Conservation (phyloP, 176 grass and related monocot genomes). For the Poa annua region DNA sequence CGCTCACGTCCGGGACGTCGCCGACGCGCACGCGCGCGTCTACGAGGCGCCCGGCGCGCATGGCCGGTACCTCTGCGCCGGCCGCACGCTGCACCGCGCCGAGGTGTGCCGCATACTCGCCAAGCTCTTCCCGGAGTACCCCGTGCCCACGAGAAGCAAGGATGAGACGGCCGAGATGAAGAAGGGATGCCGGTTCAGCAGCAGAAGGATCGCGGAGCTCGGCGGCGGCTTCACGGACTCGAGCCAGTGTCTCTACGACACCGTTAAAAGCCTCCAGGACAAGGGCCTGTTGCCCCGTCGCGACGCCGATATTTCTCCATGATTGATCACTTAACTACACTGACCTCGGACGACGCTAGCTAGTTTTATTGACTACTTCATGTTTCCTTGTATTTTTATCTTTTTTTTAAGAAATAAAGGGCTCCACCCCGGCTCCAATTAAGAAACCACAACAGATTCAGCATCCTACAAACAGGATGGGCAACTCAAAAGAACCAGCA, state of each 20-base stretch:
- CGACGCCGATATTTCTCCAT: not conserved
- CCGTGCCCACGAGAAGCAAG: slow-evolving; percentile 38
- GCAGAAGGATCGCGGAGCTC: not conserved
- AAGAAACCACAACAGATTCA: no score
- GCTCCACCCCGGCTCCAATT: no score
- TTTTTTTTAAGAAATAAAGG: no score
- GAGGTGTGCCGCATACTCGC: slow-evolving; percentile 36
- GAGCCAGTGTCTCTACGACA: not conserved
- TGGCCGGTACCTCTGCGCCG: slow-evolving; percentile 46
- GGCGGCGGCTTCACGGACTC: not conserved
- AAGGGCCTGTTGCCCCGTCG: not conserved
- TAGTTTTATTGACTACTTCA: no score
- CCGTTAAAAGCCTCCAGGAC: slow-evolving; percentile 5
- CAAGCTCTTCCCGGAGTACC: slow-evolving; percentile 47
- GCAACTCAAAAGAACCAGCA: no score
- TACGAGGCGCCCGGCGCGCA: slow-evolving; percentile 2
- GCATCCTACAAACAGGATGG: no score
- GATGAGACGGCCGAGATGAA: slow-evolving; percentile 1
- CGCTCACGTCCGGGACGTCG: slow-evolving; percentile 46
- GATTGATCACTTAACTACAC: not conserved
- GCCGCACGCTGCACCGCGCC: slow-evolving; percentile 44
- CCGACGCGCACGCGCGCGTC: slow-evolving; percentile 33
- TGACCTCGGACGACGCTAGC: no score
- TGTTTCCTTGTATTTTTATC: no score
- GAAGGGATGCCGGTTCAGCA: slow-evolving; percentile 2